Percentiles rank a stretch among this genome's conserved stretches.
phyloP scores from a whole-genome alignment of 1,139 yeast genomes.

The Blastobotrys raffinosifermentans region DNA sequence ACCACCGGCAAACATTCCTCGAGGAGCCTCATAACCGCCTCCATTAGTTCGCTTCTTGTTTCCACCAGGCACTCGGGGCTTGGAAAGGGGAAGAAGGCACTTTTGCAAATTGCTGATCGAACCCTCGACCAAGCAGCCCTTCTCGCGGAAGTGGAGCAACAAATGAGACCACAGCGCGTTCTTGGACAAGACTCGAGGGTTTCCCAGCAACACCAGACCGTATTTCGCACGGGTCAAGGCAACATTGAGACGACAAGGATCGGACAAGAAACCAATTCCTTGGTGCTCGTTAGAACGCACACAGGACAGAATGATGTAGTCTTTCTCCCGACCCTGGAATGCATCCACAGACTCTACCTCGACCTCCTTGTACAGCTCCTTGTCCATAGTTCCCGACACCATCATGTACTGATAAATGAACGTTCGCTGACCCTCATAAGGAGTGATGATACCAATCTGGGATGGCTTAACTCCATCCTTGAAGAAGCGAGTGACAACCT shows the following conservation, averaged over 20 bases:
- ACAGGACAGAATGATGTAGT: conserved; percentile 80
- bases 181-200: conserved; percentile 69
- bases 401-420: conserved; percentile 76
- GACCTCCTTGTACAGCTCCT: conserved; percentile 60
- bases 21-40: not conserved
- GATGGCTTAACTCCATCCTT: conserved; percentile 73
- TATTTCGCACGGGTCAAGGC: conserved; percentile 88
- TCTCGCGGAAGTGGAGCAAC: conserved; percentile 71
- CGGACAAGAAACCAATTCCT: conserved; percentile 80
- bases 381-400: conserved; percentile 58
- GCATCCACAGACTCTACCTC: conserved; percentile 95
- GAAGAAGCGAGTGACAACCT: conserved; percentile 66
- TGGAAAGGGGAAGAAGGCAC: conserved; percentile 48
- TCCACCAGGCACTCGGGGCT: conserved; percentile 20
- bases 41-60: not conserved
- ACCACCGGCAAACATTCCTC: not conserved
- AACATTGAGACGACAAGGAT: conserved; percentile 86
- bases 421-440: conserved; percentile 91
- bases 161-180: conserved; percentile 77
- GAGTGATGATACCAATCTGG: conserved; percentile 90
- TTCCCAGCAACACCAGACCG: conserved; percentile 78
- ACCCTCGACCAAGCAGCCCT: conserved; percentile 91
- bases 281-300: conserved; percentile 85
- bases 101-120: conserved; percentile 73
- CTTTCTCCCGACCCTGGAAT: conserved; percentile 94